These are phyloP conservation scores for Paramecium caudatum DNA, from an alignment of 73 alveolate genomes.

Conservation along the genomic window DNA sequence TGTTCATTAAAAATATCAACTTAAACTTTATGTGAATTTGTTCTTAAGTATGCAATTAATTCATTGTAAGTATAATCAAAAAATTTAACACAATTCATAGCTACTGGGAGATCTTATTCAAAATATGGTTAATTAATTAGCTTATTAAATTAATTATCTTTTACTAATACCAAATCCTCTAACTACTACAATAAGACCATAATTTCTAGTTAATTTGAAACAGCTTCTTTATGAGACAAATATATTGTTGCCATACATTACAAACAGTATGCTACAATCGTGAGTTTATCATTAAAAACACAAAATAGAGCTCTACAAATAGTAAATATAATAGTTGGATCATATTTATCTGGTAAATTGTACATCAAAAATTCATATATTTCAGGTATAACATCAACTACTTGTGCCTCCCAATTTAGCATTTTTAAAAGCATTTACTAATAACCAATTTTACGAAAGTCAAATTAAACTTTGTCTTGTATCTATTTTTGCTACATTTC, in stretches of 20 bases:
- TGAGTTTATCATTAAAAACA: not conserved
- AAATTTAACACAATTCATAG: not conserved
- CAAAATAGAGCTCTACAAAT: constrained; percentile 2
- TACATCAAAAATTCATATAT: constrained; percentile 4
- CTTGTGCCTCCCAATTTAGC: not conserved
- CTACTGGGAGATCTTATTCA: not conserved
- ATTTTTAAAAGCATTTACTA: not conserved
- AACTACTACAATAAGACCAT: not conserved
- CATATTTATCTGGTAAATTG: constrained; percentile 4
- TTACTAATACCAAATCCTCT: not conserved
- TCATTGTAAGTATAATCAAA: not conserved
- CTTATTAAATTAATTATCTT: not conserved
- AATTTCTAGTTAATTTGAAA: not conserved
- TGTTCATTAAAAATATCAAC: not conserved
- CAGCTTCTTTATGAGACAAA: not conserved
- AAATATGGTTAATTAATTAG: not conserved
- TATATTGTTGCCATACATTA: not conserved
- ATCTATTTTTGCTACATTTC: not conserved
- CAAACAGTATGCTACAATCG: not conserved
- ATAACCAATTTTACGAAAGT: not conserved
- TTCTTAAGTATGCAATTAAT: not conserved
- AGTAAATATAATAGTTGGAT: not conserved
- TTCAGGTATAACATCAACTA: not conserved
- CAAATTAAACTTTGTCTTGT: not conserved
- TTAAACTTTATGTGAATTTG: not conserved